phyloP scores from a whole-genome alignment of 257 asterid species.

The Orobanche coerulescens region DNA sequence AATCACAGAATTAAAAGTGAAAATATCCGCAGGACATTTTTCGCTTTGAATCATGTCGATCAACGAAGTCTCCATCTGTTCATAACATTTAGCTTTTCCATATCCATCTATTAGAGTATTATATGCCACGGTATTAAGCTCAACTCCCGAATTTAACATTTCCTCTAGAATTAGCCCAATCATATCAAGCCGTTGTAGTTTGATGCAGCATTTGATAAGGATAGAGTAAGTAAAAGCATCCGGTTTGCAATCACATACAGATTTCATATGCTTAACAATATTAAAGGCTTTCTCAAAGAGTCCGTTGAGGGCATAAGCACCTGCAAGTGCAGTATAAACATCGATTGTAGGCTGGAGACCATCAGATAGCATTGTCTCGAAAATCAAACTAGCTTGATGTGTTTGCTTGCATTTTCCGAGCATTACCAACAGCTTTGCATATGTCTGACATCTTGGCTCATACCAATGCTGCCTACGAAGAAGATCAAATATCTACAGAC shows the following conservation, averaged over 20 bases:
- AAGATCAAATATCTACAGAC: conserved; percentile 64
- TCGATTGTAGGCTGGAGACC: conserved; percentile 71
- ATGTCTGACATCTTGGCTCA: conserved; percentile 61
- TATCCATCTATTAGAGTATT: conserved; percentile 79
- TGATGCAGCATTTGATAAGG: conserved; percentile 62
- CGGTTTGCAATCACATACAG: conserved; percentile 49
- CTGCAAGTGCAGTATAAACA: conserved; percentile 73
- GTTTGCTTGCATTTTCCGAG: conserved; percentile 89
- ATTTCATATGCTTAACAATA: conserved; percentile 54
- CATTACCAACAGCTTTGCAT: conserved; percentile 71
- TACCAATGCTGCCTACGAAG: conserved; percentile 87
- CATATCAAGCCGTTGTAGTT: conserved; percentile 44
- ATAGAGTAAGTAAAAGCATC: conserved; percentile 75
- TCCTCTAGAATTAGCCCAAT: conserved; percentile 45
- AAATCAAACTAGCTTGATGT: conserved; percentile 54
- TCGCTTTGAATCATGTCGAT: conserved; percentile 59
- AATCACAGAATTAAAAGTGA: conserved; percentile 66
- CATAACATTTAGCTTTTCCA: conserved; percentile 67
- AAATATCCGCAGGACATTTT: conserved; percentile 51
- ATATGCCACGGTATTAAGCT: conserved; percentile 47
- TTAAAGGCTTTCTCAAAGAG: conserved; percentile 57
- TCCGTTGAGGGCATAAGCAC: conserved; percentile 62
- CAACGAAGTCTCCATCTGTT: conserved; percentile 58
- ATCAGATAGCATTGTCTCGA: conserved; percentile 55
- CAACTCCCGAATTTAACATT: conserved; percentile 56